Percentiles rank a stretch among this genome's conserved stretches.
These are phyloP conservation scores for Psidium friedrichsthalianum DNA, from an alignment of 345 rosid species.

Conservation along the genomic window DNA sequence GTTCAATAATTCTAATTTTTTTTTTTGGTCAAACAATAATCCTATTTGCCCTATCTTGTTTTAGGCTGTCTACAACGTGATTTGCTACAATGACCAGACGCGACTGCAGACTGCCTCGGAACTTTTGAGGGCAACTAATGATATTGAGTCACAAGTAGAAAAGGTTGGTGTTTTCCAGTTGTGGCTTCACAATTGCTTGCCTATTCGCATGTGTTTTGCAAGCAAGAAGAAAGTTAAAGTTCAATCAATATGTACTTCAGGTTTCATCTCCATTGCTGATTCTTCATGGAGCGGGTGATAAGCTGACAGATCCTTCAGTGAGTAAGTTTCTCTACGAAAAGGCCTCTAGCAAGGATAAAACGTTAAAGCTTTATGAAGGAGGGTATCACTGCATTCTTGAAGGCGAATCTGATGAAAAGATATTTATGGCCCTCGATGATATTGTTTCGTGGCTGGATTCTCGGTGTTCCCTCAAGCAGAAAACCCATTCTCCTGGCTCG, in stretches of 20 bases:
- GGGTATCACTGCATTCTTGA: slow-evolving; percentile 90
- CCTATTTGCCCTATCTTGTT: slow-evolving; percentile 1
- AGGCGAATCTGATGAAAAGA: slow-evolving; percentile 79
- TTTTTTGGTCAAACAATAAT: neutral
- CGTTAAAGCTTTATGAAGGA: slow-evolving; percentile 68
- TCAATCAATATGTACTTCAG: slow-evolving; percentile 16
- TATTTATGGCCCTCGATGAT: slow-evolving; percentile 44
- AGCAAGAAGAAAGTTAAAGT: neutral
- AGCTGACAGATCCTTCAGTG: slow-evolving; percentile 73
- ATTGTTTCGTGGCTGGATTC: slow-evolving; percentile 71
- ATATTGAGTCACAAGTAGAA: slow-evolving; percentile 56
- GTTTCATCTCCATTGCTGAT: slow-evolving; percentile 80
- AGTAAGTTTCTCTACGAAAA: slow-evolving; percentile 68
- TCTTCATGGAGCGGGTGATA: slow-evolving; percentile 84
- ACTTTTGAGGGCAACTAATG: slow-evolving; percentile 59
- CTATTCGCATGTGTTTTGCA: neutral
- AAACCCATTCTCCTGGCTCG: neutral
- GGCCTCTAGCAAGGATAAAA: slow-evolving; percentile 76
- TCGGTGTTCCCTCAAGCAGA: slow-evolving; percentile 8
- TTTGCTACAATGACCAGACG: slow-evolving; percentile 41
- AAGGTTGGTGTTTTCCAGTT: slow-evolving; percentile 24
- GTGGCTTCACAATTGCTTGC: neutral
- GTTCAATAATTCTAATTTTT: neutral
- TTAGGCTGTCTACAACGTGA: slow-evolving; percentile 74
- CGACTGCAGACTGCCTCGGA: slow-evolving; percentile 72